A percentile compares a stretch with the other conserved stretches of the same genome.
These are phyloP conservation scores for Diaporthe amygdali DNA, from an alignment of 2,329 filamentous ascomycete species.

Conservation along the genomic window DNA sequence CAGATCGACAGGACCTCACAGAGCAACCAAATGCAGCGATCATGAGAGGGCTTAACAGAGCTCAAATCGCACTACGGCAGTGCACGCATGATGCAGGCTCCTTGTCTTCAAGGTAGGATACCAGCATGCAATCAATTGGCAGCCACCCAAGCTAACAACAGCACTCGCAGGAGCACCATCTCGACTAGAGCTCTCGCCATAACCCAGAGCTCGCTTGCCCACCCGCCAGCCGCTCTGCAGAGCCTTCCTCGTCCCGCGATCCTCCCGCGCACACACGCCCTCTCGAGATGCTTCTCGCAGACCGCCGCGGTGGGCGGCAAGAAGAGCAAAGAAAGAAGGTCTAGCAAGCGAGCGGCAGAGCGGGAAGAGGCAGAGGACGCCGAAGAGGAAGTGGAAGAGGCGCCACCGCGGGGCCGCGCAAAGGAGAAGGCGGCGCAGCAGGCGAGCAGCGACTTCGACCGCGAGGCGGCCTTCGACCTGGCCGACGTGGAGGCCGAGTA, in stretches of 20 bases:
- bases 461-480: conserved; percentile 37
- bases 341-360: not conserved
- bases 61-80: conserved; percentile 15
- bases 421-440: conserved; percentile 22
- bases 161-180: not conserved
- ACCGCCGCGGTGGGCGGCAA: conserved; percentile 15
- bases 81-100: not conserved
- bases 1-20: not conserved
- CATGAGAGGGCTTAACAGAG: conserved; percentile 22
- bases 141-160: not conserved
- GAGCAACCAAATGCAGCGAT: not conserved
- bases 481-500: conserved; percentile 34
- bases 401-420: conserved; percentile 14
- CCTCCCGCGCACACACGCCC: not conserved
- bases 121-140: not conserved
- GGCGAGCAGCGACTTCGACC: conserved; percentile 20
- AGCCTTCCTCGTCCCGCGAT: not conserved
- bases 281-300: conserved; percentile 20
- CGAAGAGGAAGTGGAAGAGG: not conserved
- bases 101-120: not conserved
- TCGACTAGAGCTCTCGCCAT: not conserved
- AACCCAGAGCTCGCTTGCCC: conserved; percentile 1
- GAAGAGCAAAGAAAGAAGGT: conserved; percentile 19
- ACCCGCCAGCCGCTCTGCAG: not conserved
- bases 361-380: not conserved